Conservation (phyloP, 176 grass and related monocot species). For the Rhynchospora tenuis region DNA sequence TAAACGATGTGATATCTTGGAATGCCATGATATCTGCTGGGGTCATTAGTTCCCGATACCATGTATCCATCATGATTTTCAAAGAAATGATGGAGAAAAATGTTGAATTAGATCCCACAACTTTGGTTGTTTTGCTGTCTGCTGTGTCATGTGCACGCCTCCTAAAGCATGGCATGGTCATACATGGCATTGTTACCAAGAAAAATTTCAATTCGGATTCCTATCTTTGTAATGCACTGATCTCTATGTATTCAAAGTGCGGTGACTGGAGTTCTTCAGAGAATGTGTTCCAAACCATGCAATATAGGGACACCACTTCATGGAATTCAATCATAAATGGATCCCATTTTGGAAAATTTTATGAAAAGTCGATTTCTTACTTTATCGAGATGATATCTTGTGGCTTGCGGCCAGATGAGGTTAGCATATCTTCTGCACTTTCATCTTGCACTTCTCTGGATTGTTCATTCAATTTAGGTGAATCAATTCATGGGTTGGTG, state of each 20-base stretch:
- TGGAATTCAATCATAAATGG: conserved; percentile 77
- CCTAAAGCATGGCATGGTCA: conserved; percentile 26
- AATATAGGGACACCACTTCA: conserved; percentile 39
- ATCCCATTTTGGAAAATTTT: conserved; percentile 34
- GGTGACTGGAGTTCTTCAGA: conserved; percentile 33
- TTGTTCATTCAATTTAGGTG: conserved; percentile 34
- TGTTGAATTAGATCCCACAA: conserved; percentile 42
- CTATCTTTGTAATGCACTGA: conserved; percentile 53
- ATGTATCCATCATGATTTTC: conserved; percentile 31
- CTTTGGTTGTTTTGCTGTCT: conserved; percentile 51
- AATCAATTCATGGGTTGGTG: conserved; percentile 47
- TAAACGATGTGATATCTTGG: conserved; percentile 55
- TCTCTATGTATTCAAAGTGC: conserved; percentile 74
- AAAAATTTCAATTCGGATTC: conserved; percentile 22
- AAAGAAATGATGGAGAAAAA: conserved; percentile 29
- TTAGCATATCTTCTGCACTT: conserved; percentile 48
- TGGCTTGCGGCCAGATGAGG: conserved; percentile 34
- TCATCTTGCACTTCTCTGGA: conserved; percentile 27
- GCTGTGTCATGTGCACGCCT: conserved; percentile 30
- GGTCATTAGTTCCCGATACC: conserved; percentile 6
- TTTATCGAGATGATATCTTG: conserved; percentile 55
- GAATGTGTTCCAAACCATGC: conserved; percentile 47
- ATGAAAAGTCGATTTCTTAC: conserved; percentile 30
- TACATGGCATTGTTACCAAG: conserved; percentile 39
- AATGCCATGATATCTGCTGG: conserved; percentile 48